Evolutionary conservation across 176 grass and related monocot genomes (phyloP).

Genomic region (Dendrocalamus sinicus): DNA sequence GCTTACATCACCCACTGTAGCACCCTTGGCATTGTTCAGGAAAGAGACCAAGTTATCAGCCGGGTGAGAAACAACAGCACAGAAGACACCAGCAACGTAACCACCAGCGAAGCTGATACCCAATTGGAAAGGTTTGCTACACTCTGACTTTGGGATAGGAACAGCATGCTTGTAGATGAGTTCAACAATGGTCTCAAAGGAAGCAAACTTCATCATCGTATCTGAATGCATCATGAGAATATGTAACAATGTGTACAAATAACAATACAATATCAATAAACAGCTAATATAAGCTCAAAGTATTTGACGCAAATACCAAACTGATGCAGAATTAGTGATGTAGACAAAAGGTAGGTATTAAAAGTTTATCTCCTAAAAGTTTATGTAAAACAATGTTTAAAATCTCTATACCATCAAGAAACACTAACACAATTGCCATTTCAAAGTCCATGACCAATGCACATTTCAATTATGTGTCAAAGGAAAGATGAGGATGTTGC

Average conservation of each 20-base stretch:
- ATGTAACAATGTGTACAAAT: background rate
- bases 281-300: constrained; percentile 20
- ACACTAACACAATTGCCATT: background rate
- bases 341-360: background rate
- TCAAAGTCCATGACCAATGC: background rate
- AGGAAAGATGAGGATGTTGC: too few species aligned
- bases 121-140: constrained; percentile 71
- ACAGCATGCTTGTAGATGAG: constrained; percentile 81
- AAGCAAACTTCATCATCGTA: constrained; percentile 99
- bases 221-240: constrained; percentile 52
- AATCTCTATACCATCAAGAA: background rate
- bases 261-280: background rate
- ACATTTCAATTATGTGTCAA: background rate
- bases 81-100: constrained; percentile 89
- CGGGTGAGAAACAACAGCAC: constrained; percentile 86
- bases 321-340: background rate
- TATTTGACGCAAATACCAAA: background rate
- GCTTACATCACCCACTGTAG: constrained; percentile 91
- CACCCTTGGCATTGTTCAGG: constrained; percentile 95
- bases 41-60: constrained; percentile 95
- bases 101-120: constrained; percentile 90
- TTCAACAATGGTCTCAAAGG: constrained; percentile 89
- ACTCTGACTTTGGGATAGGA: constrained; percentile 74
- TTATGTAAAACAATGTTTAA: background rate
- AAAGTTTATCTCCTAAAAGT: constrained; percentile 3